These are phyloP conservation scores for Penicillium sp. DNA, from an alignment of 2,329 filamentous ascomycete genomes.

Conservation along the genomic window DNA sequence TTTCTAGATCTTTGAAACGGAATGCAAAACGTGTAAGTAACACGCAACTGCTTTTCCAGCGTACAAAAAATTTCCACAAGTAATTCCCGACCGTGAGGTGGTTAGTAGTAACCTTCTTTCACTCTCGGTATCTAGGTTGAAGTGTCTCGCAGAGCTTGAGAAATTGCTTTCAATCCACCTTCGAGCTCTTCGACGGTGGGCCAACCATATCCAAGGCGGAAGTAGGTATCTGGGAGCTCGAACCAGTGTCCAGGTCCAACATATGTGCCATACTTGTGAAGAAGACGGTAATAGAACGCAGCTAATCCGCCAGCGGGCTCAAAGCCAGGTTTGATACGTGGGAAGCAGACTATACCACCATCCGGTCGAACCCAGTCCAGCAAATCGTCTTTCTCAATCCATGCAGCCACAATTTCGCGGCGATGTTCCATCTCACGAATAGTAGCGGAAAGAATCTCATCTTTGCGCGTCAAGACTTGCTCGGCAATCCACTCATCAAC, in stretches of 20 bases:
- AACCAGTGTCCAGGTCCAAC: constrained; percentile 21
- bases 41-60: too few relatives aligned
- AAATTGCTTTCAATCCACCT: constrained; percentile 14
- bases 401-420: constrained; percentile 18
- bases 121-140: not conserved
- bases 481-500: constrained; percentile 14
- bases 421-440: constrained; percentile 21
- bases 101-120: not conserved
- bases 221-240: constrained; percentile 25
- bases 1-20: too few relatives aligned
- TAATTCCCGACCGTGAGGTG: too few relatives aligned
- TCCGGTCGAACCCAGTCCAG: constrained; percentile 27
- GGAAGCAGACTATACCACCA: constrained; percentile 27
- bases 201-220: constrained; percentile 29
- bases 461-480: constrained; percentile 18
- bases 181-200: constrained; percentile 22
- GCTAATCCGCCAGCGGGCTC: constrained; percentile 16
- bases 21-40: too few relatives aligned
- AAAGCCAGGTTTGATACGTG: constrained; percentile 17
- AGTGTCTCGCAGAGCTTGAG: not conserved
- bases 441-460: constrained; percentile 9
- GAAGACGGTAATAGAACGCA: constrained; percentile 19
- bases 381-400: constrained; percentile 24
- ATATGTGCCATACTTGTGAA: constrained; percentile 18
- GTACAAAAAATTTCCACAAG: too few relatives aligned